Conservation (phyloP, 2,329 filamentous ascomycete genomes). For the Exophiala sp. region DNA sequence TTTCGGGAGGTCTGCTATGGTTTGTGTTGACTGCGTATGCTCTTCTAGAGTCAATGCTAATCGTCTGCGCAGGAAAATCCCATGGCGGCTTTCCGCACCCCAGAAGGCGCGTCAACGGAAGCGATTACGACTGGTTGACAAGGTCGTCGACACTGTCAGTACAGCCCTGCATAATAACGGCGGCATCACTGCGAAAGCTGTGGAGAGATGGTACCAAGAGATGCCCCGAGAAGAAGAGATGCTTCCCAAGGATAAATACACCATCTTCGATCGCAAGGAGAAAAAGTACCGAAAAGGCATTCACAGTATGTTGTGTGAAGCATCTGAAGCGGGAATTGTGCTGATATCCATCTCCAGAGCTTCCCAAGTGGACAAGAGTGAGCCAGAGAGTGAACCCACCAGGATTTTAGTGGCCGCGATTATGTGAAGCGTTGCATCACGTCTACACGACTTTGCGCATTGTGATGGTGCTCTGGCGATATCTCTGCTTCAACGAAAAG, state of each 20-base stretch:
- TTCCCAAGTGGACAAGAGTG: conserved; percentile 92
- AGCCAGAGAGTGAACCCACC: conserved; percentile 92
- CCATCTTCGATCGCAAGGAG: conserved; percentile 92
- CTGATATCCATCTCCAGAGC: conserved; percentile 50
- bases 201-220: conserved; percentile 88
- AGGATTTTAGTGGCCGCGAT: conserved; percentile 62
- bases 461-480: too few species aligned
- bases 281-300: conserved; percentile 96
- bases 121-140: conserved; percentile 80
- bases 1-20: conserved; percentile 81
- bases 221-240: conserved; percentile 97
- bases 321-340: not conserved
- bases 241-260: conserved; percentile 95
- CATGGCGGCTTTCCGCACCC: conserved; percentile 88
- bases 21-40: conserved; percentile 38
- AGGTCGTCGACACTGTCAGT: conserved; percentile 78
- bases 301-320: conserved; percentile 67
- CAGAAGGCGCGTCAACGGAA: conserved; percentile 85
- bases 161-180: conserved; percentile 71
- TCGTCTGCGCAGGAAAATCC: conserved; percentile 69
- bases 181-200: conserved; percentile 65
- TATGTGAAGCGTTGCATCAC: not conserved
- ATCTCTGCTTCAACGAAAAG: not conserved
- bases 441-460: not conserved
- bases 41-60: not conserved